Percentiles rank a stretch among this genome's conserved stretches.
phyloP scores from a whole-genome alignment of 2,329 filamentous ascomycete species.

The Colletotrichum sp. region DNA sequence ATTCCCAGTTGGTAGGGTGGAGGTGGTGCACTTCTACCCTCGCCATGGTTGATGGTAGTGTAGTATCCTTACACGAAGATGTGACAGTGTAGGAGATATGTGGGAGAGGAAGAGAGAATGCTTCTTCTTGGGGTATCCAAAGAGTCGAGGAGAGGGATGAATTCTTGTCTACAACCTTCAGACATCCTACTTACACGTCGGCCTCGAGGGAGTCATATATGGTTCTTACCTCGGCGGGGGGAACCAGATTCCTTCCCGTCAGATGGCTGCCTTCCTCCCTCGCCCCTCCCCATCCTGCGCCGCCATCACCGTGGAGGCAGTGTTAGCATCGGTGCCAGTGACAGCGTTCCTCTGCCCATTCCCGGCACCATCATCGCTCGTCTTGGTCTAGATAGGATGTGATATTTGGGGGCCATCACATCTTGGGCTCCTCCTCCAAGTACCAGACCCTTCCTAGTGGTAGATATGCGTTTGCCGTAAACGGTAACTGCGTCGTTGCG shows the following conservation, averaged over 20 bases:
- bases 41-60: background rate
- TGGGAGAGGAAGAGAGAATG: background rate
- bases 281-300: background rate
- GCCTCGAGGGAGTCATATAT: background rate
- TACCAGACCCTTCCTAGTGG: background rate
- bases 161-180: background rate
- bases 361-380: background rate
- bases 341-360: background rate
- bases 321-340: background rate
- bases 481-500: background rate
- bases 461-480: background rate
- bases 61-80: background rate
- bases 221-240: background rate
- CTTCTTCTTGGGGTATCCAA: background rate
- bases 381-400: background rate
- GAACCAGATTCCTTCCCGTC: background rate
- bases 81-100: background rate
- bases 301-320: background rate
- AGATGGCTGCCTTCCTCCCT: background rate
- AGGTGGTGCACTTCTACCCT: slow-evolving; percentile 16
- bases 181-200: background rate
- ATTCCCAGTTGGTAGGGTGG: slow-evolving; percentile 38
- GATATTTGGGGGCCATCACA: background rate
- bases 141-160: background rate
- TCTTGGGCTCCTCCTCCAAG: background rate